These are phyloP conservation scores for Pichia californica DNA, from an alignment of 805 yeast species.

Conservation along the genomic window DNA sequence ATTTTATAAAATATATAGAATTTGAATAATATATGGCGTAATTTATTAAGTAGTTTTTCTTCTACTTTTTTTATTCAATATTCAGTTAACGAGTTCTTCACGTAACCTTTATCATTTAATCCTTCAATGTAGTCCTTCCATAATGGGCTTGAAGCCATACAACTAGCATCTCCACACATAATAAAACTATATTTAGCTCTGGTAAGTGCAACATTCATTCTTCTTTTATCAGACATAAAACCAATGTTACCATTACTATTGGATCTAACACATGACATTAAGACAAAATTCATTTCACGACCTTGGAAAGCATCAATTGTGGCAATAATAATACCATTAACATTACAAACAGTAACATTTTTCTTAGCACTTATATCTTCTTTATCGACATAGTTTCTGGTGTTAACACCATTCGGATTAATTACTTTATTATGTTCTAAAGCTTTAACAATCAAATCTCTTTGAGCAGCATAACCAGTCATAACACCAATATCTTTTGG, in stretches of 20 bases:
- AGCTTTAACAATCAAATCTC: constrained; percentile 50
- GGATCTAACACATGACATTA: constrained; percentile 73
- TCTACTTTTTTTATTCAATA: constrained; percentile 6
- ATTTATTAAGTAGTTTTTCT: too few relatives aligned
- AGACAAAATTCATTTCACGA: constrained; percentile 75
- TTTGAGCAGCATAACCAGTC: constrained; percentile 73
- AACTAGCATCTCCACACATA: constrained; percentile 53
- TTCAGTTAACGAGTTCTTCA: constrained; percentile 9
- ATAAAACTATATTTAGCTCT: constrained; percentile 60
- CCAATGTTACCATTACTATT: constrained; percentile 52
- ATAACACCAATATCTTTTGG: constrained; percentile 54
- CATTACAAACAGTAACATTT: constrained; percentile 38
- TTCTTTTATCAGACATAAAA: constrained; percentile 51
- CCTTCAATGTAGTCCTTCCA: constrained; percentile 47
- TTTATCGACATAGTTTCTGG: constrained; percentile 50
- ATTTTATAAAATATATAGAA: too few relatives aligned
- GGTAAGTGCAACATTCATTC: constrained; percentile 69
- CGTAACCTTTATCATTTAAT: constrained; percentile 26
- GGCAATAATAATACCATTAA: constrained; percentile 42
- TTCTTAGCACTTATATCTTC: constrained; percentile 46
- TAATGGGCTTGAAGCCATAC: constrained; percentile 40
- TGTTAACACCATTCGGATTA: constrained; percentile 45
- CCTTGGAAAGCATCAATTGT: constrained; percentile 93
- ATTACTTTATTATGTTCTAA: constrained; percentile 46
- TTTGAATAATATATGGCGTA: too few relatives aligned